Evolutionary conservation across 2,329 filamentous ascomycete genomes (phyloP), one percentile per base, ranked within the genome.

Genomic region (Pezicula rhizophila): DNA sequence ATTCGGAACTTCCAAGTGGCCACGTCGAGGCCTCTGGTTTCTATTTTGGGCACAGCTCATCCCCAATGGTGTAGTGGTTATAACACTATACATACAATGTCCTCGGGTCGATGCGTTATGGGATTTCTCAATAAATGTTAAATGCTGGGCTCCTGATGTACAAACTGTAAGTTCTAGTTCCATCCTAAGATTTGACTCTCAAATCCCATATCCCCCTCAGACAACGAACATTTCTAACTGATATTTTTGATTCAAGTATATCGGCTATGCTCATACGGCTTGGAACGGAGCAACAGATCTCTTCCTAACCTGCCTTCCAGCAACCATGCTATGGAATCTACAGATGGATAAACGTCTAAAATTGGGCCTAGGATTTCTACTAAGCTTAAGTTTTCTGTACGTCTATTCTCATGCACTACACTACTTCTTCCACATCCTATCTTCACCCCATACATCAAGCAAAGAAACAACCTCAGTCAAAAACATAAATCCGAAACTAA

Each of bases 351-450:
- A 28, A 12, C 45, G 41, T 10, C 46, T 46, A 12, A 55, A 55
- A 33, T 28, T 52, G 5, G 51, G 51, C 2, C 43, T 55, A n/a
- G 39, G 40, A 2, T 42, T 45, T n/a, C 42, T 55, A 17, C 39
- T 55, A 3, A 45, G 49, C 38, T 34, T 55, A 1, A 53, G 51
- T 47, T 28, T 53, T 7, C 45, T 55, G 53, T 55, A 40, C 20
- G 53, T 48, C 43, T 11, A 8, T 35, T 23, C n/a, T 17, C 14
- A 2, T 12, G 14, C 12, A 14, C 8, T 12, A 15, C 8, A 31
- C 28, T 23, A 23, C 4, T 1, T 23, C 6, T 23, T 23, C 1
- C 23, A 7, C 23, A 4, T 23, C 23, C 23, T 23, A 5, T 23
- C 23, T 23, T 7, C 4, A 23, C 23, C 23, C 23, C 23, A 23